These are phyloP conservation scores for Aureobasidium sp. DNA, from an alignment of 2,329 filamentous ascomycete species.

Conservation along the genomic window DNA sequence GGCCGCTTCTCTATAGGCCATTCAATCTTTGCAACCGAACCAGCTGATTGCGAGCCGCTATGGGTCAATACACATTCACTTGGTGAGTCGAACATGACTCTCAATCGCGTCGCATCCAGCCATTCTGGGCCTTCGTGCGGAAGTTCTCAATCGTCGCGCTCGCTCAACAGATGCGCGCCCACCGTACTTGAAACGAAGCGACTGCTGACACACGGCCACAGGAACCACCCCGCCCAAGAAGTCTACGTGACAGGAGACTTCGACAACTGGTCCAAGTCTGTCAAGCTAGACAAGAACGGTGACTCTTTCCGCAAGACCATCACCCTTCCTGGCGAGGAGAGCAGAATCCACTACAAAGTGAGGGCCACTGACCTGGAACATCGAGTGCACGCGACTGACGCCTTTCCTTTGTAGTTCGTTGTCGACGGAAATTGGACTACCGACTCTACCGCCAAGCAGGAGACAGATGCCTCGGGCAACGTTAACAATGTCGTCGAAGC, in stretches of 20 bases:
- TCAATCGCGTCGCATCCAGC: neutral
- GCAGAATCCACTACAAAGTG: constrained; percentile 89
- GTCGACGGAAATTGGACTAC: constrained; percentile 87
- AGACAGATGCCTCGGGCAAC: constrained; percentile 76
- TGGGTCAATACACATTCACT: constrained; percentile 64
- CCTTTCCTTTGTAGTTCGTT: constrained; percentile 62
- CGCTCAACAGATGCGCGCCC: neutral
- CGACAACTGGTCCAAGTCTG: constrained; percentile 84
- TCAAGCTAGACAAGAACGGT: constrained; percentile 71
- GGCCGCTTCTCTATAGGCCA: constrained; percentile 5
- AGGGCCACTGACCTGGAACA: constrained; percentile 21
- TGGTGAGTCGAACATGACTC: constrained; percentile 48
- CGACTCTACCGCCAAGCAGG: constrained; percentile 72
- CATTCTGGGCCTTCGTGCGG: neutral
- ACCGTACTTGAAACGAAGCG: neutral
- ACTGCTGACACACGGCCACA: constrained; percentile 35
- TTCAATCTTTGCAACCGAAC: neutral
- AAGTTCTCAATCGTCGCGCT: neutral
- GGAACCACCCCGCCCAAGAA: constrained; percentile 75
- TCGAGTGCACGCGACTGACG: neutral
- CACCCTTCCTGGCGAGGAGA: constrained; percentile 49
- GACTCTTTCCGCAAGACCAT: constrained; percentile 75
- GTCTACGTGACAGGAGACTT: constrained; percentile 96
- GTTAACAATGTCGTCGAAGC: constrained; percentile 86
- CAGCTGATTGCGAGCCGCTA: constrained; percentile 28